Evolutionary conservation across 2,329 filamentous ascomycete species (phyloP).

Genomic region (Zasmidium citrigriseum): DNA sequence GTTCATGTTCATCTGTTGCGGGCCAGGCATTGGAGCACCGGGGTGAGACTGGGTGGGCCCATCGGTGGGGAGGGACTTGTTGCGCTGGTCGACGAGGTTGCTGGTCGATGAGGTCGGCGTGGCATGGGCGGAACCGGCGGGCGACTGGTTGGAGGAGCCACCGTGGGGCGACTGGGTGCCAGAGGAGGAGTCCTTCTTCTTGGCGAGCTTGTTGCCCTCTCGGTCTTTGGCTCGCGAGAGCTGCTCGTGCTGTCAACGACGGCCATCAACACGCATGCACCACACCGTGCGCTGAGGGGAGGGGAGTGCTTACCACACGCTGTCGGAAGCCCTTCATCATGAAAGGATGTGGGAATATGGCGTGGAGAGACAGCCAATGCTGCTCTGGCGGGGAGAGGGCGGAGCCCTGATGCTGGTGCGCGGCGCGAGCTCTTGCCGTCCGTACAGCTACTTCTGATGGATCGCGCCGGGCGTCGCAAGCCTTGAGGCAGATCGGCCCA

Average conservation of each 20-base stretch:
- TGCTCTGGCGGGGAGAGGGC: constrained; percentile 26
- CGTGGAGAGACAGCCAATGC: constrained; percentile 28
- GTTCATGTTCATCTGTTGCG: constrained; percentile 21
- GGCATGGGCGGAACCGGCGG: constrained; percentile 60
- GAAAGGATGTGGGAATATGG: constrained; percentile 1
- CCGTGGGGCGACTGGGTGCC: constrained; percentile 77
- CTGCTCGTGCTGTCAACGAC: constrained; percentile 65
- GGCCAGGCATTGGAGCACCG: constrained; percentile 37
- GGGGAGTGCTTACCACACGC: constrained; percentile 76
- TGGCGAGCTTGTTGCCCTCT: constrained; percentile 68
- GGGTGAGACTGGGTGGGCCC: constrained; percentile 47
- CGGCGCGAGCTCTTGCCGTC: constrained; percentile 13
- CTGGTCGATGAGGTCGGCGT: constrained; percentile 91
- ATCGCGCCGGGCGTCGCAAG: not conserved
- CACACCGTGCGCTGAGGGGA: constrained; percentile 25
- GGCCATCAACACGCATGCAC: constrained; percentile 27
- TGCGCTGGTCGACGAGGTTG: constrained; percentile 79
- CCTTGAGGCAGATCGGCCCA: not conserved
- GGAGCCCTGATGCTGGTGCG: constrained; percentile 24
- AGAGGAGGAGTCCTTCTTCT: constrained; percentile 58
- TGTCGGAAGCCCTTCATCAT: constrained; percentile 95
- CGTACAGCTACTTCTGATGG: constrained; percentile 1
- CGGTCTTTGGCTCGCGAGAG: constrained; percentile 72
- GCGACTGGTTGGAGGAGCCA: constrained; percentile 55
- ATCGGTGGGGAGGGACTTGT: constrained; percentile 69